Evolutionary conservation across 345 rosid genomes (phyloP).

Genomic region (Leavenworthia alabamica): DNA sequence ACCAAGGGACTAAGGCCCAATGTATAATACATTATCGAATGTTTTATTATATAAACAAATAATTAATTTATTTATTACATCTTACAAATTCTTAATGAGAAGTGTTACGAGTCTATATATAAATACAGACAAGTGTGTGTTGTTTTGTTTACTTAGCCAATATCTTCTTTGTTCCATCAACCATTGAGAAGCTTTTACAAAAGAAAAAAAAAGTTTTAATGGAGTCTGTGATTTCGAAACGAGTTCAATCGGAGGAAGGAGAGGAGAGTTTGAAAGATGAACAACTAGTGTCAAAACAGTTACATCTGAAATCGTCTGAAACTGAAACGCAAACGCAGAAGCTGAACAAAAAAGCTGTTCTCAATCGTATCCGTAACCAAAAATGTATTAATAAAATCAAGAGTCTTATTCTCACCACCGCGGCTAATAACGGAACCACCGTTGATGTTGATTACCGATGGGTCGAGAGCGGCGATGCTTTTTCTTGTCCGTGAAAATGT

Average conservation of each 20-base stretch:
- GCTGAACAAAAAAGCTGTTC: conserved; percentile 30
- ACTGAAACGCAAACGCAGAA: conserved; percentile 24
- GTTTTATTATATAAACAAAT: not conserved
- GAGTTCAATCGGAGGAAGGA: not conserved
- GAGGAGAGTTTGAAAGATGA: conserved; percentile 26
- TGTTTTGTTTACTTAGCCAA: not conserved
- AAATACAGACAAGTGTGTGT: not conserved
- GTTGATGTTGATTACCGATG: conserved; percentile 23
- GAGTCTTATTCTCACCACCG: conserved; percentile 20
- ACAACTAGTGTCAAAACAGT: conserved; percentile 24
- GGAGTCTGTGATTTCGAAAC: conserved; percentile 16
- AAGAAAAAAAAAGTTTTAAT: not conserved
- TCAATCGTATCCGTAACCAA: conserved; percentile 30
- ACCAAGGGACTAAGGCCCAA: conserved; percentile 27
- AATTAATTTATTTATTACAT: not conserved
- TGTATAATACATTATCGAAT: not conserved
- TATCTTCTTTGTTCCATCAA: not conserved
- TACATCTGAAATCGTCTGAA: conserved; percentile 27
- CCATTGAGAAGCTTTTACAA: not conserved
- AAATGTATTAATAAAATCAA: conserved; percentile 32
- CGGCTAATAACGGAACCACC: conserved; percentile 12
- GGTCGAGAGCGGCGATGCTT: conserved; percentile 27
- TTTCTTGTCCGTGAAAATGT: conserved; percentile 29
- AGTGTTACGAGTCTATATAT: conserved; percentile 17
- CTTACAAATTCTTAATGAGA: conserved; percentile 8